These are phyloP conservation scores for Russula brevipes DNA, from an alignment of 768 basidiomycete genomes.

Conservation along the genomic window DNA sequence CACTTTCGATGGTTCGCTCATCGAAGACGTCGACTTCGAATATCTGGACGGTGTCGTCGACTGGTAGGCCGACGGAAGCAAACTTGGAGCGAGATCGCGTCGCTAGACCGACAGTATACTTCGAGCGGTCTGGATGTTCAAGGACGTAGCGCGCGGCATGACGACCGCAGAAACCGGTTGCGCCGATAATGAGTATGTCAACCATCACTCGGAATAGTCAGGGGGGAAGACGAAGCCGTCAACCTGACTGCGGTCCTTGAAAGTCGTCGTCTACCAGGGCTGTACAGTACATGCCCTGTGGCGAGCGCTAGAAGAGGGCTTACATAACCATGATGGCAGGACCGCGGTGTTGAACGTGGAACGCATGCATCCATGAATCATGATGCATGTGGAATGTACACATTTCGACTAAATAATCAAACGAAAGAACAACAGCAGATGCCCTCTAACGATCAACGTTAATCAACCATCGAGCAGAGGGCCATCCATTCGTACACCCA, in stretches of 20 bases:
- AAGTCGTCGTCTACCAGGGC: too few relatives aligned
- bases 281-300: too few relatives aligned
- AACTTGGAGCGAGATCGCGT: constrained; percentile 22
- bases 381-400: constrained; percentile 1
- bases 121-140: constrained; percentile 19
- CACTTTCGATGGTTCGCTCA: constrained; percentile 46
- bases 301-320: too few relatives aligned
- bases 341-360: too few relatives aligned
- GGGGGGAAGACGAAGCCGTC: not conserved
- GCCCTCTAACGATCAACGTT: not conserved
- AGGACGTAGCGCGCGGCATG: constrained; percentile 24
- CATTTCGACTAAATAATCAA: constrained; percentile 6
- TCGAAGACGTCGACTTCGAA: constrained; percentile 59
- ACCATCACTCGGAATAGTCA: constrained; percentile 5
- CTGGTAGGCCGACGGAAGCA: constrained; percentile 4
- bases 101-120: constrained; percentile 20
- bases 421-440: constrained; percentile 2
- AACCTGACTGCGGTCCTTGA: too few relatives aligned
- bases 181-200: constrained; percentile 25
- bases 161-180: constrained; percentile 25
- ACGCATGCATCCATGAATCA: too few relatives aligned
- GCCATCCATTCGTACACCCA: constrained; percentile 86
- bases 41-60: constrained; percentile 32
- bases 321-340: too few relatives aligned
- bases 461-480: constrained; percentile 47